Conservation (phyloP, 495 filamentous ascomycete genomes). For the Aspergillus nidulans region DNA sequence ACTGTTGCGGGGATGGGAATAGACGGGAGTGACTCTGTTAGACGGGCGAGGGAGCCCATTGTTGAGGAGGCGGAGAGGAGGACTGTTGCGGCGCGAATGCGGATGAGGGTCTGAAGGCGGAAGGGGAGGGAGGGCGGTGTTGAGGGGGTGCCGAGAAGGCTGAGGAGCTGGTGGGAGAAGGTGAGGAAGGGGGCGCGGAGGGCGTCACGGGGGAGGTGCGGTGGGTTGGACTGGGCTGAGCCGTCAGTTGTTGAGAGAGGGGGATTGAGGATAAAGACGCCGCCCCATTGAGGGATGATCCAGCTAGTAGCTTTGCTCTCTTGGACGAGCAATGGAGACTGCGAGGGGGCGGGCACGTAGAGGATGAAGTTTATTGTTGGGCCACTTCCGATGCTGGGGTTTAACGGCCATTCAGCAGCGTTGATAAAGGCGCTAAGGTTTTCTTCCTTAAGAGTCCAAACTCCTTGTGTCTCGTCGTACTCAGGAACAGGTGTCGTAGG, state of each 20-base stretch:
- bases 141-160: slow-evolving; percentile 80
- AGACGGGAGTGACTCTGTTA: slow-evolving; percentile 77
- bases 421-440: slow-evolving; percentile 94
- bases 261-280: slow-evolving; percentile 75
- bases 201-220: slow-evolving; percentile 50
- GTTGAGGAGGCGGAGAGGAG: slow-evolving; percentile 89
- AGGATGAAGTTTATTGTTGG: slow-evolving; percentile 95
- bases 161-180: slow-evolving; percentile 88
- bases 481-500: slow-evolving; percentile 64
- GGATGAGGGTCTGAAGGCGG: slow-evolving; percentile 75
- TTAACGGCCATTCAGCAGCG: slow-evolving; percentile 94
- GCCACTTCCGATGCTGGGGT: slow-evolving; percentile 85
- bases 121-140: slow-evolving; percentile 76
- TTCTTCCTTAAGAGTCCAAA: slow-evolving; percentile 74
- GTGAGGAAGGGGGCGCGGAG: slow-evolving; percentile 78
- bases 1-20: slow-evolving; percentile 88
- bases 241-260: slow-evolving; percentile 27
- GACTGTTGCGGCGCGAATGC: slow-evolving; percentile 80
- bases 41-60: slow-evolving; percentile 83
- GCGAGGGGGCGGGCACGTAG: slow-evolving; percentile 63
- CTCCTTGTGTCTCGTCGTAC: slow-evolving; percentile 44
- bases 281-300: slow-evolving; percentile 96
- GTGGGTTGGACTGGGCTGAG: slow-evolving; percentile 23
- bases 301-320: slow-evolving; percentile 77
- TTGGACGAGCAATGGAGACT: slow-evolving; percentile 62